Percentiles rank a stretch among this genome's conserved stretches.
Conservation (phyloP, 305 asterid species). For the Fraxinus paxiana region DNA sequence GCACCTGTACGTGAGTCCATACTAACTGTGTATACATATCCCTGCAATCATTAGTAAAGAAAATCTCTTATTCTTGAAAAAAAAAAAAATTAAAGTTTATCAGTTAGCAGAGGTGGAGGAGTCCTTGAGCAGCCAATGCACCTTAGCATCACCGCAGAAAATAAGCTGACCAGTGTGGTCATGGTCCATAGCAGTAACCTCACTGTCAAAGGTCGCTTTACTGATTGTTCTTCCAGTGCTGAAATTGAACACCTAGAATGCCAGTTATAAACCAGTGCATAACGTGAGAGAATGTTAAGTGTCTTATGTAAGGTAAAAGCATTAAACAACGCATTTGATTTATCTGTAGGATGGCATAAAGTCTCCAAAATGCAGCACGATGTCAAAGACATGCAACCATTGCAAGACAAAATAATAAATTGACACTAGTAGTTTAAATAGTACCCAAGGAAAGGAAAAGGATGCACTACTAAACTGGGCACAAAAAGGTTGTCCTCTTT, state of each 20-base stretch:
- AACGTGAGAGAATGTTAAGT: neutral
- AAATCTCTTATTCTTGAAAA: neutral
- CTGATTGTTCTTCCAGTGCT: slow-evolving; percentile 86
- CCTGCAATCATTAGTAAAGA: slow-evolving; percentile 48
- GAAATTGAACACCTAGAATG: slow-evolving; percentile 77
- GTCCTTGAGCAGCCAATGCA: slow-evolving; percentile 23
- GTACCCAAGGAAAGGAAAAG: neutral
- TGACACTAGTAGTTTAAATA: neutral
- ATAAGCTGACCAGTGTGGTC: slow-evolving; percentile 93
- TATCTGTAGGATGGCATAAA: neutral
- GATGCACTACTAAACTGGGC: neutral
- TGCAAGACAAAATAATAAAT: neutral
- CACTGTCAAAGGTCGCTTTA: slow-evolving; percentile 58
- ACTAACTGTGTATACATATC: slow-evolving; percentile 66
- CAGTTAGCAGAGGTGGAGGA: neutral
- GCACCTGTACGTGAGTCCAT: slow-evolving; percentile 74
- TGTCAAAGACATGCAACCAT: neutral
- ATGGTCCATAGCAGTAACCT: slow-evolving; percentile 93
- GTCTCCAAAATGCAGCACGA: neutral
- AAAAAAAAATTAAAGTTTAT: slow-evolving; percentile 9
- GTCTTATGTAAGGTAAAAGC: neutral
- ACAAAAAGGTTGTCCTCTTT: neutral
- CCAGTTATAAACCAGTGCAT: slow-evolving; percentile 23
- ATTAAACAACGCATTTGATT: neutral
- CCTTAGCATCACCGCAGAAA: slow-evolving; percentile 93